Evolutionary conservation across 1,284 basidiomycete species (phyloP), one percentile per base, ranked within the genome.

Genomic region (Farysia itapuensis): DNA sequence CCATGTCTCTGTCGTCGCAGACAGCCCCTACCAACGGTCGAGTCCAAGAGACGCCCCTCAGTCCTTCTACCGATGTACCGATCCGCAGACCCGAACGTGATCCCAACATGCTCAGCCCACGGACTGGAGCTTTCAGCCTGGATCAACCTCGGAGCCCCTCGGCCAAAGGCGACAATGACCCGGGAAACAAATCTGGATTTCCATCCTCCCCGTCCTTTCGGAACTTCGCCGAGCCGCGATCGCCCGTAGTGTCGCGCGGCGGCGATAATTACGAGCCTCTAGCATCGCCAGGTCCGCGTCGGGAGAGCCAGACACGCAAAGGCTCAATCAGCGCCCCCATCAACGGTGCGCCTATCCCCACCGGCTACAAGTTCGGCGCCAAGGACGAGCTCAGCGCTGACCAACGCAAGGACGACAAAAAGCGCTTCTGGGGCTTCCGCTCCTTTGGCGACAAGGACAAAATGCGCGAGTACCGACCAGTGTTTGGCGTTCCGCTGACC

Each of bases 271-370:
- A 44, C n/a, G 58, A 61, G 18, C 14, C 43, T 14, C 59, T 49
- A 15, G 53, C 49, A 29, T 63, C 59, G 18, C 59, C 59, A 26
- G 45, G 43, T 9, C 32, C 29, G 9, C 53, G 49, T 39, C 35
- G 24, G 29, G 59, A 63, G 8, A 21, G 44, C 13, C 45, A 53
- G 18, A 28, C 37, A 14, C 37, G 48, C 4, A 63, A 58, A 23
- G 38, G 85, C 33, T 89, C 91, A 77, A 94, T 94, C 45, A 91
- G 89, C n/a, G 88, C 84, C 0, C 91, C 91, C 24, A 82, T 92
- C 77, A 86, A 87, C 58, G 90, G 89, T 12, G 84, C 84, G 11
- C 88, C 86, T 23, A 89, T 95, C 28, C 89, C 90, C 7, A 83
- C 84, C 34, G 90, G 91, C 1, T 90, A 87, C 81, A 90, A 90